Percentiles rank a stretch among this genome's conserved stretches.
These are phyloP conservation scores for Pleoardoris graminearum DNA, from an alignment of 2,329 filamentous ascomycete species.

Conservation along the genomic window DNA sequence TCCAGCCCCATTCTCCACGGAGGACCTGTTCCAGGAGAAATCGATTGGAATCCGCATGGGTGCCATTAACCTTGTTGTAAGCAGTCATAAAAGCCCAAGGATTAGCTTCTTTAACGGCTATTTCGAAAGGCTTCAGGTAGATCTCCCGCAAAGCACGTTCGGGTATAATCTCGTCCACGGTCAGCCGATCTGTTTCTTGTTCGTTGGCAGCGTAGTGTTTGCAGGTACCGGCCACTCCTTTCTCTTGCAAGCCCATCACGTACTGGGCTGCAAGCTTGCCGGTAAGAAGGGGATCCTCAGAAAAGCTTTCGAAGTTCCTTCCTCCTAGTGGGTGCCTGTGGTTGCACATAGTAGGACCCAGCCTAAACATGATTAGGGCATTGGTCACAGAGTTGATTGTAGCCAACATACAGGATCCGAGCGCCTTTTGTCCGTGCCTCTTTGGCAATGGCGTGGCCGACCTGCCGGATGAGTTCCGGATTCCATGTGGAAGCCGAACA, in stretches of 20 bases:
- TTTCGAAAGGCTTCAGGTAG: constrained; percentile 64
- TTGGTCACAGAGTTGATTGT: not conserved
- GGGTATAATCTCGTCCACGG: constrained; percentile 52
- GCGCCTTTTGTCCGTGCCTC: constrained; percentile 74
- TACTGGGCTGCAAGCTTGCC: constrained; percentile 68
- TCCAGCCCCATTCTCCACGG: constrained; percentile 72
- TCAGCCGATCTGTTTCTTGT: constrained; percentile 72
- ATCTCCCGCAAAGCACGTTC: constrained; percentile 63
- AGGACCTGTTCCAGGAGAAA: constrained; percentile 68
- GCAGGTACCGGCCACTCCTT: constrained; percentile 69
- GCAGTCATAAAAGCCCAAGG: constrained; percentile 73
- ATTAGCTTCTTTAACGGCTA: constrained; percentile 70
- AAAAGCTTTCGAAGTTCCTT: constrained; percentile 75
- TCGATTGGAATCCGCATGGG: constrained; percentile 67
- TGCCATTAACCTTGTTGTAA: constrained; percentile 74
- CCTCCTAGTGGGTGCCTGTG: constrained; percentile 79
- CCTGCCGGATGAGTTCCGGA: constrained; percentile 56
- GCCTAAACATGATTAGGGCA: constrained; percentile 27
- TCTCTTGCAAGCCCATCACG: constrained; percentile 64
- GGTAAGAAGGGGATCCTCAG: constrained; percentile 69
- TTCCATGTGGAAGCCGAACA: constrained; percentile 74
- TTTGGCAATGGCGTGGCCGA: constrained; percentile 69
- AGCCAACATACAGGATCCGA: constrained; percentile 59
- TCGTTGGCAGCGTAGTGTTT: constrained; percentile 73
- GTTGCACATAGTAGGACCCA: constrained; percentile 78